phyloP scores from a whole-genome alignment of 305 asterid species.

The Fraxinus platypoda region DNA sequence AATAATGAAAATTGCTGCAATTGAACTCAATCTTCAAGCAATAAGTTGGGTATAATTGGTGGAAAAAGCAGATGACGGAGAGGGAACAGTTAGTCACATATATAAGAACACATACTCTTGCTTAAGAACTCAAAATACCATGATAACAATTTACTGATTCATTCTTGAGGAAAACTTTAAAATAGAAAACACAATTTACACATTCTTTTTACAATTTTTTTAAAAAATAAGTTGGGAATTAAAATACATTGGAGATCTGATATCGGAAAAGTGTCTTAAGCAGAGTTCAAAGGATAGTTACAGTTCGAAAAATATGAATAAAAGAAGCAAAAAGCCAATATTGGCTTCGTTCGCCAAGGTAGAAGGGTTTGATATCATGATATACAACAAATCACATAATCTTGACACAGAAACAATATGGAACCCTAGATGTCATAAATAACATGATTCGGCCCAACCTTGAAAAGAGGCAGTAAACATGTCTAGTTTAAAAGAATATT shows the following conservation, averaged over 20 bases:
- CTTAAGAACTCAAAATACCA: background rate
- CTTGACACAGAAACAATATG: background rate
- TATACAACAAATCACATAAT: background rate
- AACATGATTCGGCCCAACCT: conserved; percentile 15
- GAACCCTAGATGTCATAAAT: background rate
- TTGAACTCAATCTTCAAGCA: background rate
- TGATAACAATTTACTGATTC: background rate
- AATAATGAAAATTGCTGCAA: background rate
- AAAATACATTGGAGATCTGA: background rate
- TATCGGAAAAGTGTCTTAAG: background rate
- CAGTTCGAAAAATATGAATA: background rate
- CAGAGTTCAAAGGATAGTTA: background rate
- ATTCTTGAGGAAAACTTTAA: background rate
- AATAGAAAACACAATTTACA: background rate
- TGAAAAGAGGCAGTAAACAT: conserved; percentile 14
- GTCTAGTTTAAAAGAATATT: background rate
- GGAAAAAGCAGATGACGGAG: background rate
- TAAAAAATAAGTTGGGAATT: background rate
- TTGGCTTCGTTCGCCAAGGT: background rate
- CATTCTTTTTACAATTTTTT: background rate
- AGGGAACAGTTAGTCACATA: background rate
- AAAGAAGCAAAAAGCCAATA: background rate
- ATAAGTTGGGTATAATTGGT: background rate
- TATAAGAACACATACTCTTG: background rate
- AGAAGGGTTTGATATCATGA: background rate